Conservation (phyloP, 1,139 yeast genomes). For the Wickerhamiella infanticola region DNA sequence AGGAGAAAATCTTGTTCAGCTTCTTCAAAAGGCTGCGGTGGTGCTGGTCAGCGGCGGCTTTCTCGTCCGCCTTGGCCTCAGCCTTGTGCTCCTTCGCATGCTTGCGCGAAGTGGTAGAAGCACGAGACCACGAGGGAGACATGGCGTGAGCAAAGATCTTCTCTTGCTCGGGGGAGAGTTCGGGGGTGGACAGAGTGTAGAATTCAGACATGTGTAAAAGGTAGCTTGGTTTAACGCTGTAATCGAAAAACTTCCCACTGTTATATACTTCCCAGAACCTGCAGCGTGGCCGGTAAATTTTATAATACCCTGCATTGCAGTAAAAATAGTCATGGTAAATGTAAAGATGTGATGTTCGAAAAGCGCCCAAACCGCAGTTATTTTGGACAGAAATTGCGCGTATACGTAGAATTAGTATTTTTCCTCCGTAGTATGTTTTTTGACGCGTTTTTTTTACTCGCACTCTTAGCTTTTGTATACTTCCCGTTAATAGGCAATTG, state of each 20-base stretch:
- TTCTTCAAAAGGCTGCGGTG: background rate
- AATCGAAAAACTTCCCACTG: background rate
- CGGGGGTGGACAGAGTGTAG: conserved; percentile 1
- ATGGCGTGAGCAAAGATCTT: background rate
- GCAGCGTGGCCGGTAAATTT: background rate
- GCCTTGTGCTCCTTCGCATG: background rate
- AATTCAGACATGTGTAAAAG: background rate
- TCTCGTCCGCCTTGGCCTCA: background rate
- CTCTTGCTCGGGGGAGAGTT: conserved; percentile 2
- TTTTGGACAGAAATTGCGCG: too few species aligned
- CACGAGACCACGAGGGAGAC: conserved; percentile 3
- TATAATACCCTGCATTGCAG: background rate
- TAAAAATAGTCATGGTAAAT: background rate
- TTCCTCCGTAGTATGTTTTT: too few species aligned
- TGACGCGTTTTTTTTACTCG: too few species aligned
- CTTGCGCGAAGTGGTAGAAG: background rate
- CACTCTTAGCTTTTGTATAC: too few species aligned
- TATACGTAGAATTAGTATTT: too few species aligned
- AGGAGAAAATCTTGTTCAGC: background rate
- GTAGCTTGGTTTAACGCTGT: background rate
- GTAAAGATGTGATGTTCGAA: background rate
- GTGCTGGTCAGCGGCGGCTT: background rate
- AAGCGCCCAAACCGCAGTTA: too few species aligned
- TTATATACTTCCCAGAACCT: background rate
- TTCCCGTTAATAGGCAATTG: too few species aligned